Base-by-base conservation (phyloP, 1,284 basidiomycete genomes). In the Apiotrichum gamsii region DNA sequence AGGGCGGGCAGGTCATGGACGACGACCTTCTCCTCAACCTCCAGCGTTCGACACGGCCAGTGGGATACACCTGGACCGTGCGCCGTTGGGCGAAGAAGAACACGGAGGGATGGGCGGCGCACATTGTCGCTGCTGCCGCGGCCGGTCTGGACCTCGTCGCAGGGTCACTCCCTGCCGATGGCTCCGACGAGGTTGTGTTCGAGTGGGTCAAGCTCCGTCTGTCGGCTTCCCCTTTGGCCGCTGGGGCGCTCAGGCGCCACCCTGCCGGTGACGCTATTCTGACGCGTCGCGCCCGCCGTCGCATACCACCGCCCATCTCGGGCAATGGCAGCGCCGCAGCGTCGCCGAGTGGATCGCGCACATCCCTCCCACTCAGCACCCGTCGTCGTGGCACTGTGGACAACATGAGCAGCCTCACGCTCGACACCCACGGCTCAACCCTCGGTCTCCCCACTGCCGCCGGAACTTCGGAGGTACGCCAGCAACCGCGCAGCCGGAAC, bases 51-150 rank as follows among this genome's bases (percentile, higher is more conserved):
- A 46, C 47, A n/a, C 61, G 71, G 31, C 67, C 71, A 8, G 49
- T 70, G 6, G 69, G 65, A 59, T 91, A 93, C 60, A 80, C 86
- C 4, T 94, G 89, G 87, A 77, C 85, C 5, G 81, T 90, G 16
- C 76, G 82, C 45, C 77, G 76, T 51, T 94, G 90, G 88, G 74
- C 85, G 39, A 90, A 87, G 65, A 80, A 58, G 48, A 69, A 67
- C 51, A 45, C 54, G 19, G 64, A 68, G 19, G 62, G 64, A 8
- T 68, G 67, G 67, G 62, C 62, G 2, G 59, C 61, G 3, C 63
- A 67, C 35, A 47, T 72, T 4, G 58, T 64, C 13, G 67, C 67
- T 13, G 67, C 69, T 21, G 61, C 63, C 0, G 55, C 62, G 8
- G 62, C 64, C 1, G 67, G 67, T 1, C 51, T 70, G 16, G 64